These are phyloP conservation scores for Arabidopsis thaliana DNA, from an alignment of 345 rosid genomes.

Conservation along the genomic window DNA sequence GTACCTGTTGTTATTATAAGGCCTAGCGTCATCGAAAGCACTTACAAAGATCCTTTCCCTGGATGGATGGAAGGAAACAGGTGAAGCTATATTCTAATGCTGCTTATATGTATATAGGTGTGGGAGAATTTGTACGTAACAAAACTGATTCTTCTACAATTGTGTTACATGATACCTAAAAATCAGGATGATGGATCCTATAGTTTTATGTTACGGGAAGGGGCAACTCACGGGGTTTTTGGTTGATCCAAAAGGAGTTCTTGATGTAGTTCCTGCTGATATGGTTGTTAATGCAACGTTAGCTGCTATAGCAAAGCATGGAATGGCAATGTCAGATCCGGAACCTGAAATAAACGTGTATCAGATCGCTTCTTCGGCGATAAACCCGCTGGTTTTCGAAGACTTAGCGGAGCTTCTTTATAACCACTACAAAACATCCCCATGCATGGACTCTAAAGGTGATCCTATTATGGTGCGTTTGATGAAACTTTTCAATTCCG, in stretches of 20 bases:
- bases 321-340: slow-evolving; percentile 42
- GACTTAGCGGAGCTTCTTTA: slow-evolving; percentile 68
- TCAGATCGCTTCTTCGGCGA: slow-evolving; percentile 89
- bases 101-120: background rate
- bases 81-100: slow-evolving; percentile 38
- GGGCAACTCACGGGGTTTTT: slow-evolving; percentile 93
- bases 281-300: slow-evolving; percentile 63
- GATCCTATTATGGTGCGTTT: slow-evolving; percentile 70
- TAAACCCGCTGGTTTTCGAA: slow-evolving; percentile 73
- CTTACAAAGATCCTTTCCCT: slow-evolving; percentile 88
- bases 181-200: slow-evolving; percentile 98
- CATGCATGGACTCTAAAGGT: slow-evolving; percentile 76
- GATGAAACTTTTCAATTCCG: slow-evolving; percentile 78
- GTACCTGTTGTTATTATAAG: slow-evolving; percentile 81
- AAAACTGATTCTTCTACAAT: slow-evolving; percentile 22
- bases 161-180: background rate
- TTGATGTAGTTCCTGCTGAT: slow-evolving; percentile 76
- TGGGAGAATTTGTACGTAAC: background rate
- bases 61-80: slow-evolving; percentile 99
- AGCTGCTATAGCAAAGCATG: slow-evolving; percentile 90
- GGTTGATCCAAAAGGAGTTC: slow-evolving; percentile 83
- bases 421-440: slow-evolving; percentile 75
- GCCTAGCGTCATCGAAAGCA: slow-evolving; percentile 91
- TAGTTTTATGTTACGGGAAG: slow-evolving; percentile 84
- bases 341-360: slow-evolving; percentile 75